These are phyloP conservation scores for Hura crepitans DNA, from an alignment of 441 rosid genomes.

Conservation along the genomic window DNA sequence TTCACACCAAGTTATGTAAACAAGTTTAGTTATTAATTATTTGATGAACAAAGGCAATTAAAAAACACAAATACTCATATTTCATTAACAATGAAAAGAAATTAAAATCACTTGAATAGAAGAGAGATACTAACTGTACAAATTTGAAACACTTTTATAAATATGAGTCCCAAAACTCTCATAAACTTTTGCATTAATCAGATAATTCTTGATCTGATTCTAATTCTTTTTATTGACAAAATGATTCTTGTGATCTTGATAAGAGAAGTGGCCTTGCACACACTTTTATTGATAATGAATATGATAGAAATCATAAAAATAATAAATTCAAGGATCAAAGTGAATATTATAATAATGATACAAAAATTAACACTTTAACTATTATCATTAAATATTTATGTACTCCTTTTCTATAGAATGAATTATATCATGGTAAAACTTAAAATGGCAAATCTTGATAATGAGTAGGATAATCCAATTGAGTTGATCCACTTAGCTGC, in stretches of 20 bases:
- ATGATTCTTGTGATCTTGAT: constrained; percentile 32
- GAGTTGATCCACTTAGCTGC: too few species aligned
- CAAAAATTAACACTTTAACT: constrained; percentile 34
- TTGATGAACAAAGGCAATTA: too few species aligned
- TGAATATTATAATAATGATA: constrained; percentile 44
- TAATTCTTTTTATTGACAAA: constrained; percentile 46
- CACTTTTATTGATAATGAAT: constrained; percentile 40
- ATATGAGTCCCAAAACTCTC: constrained; percentile 6
- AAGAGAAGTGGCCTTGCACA: constrained; percentile 32
- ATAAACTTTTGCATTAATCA: constrained; percentile 43
- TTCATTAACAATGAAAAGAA: too few species aligned
- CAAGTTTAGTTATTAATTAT: too few species aligned
- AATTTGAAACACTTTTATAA: constrained; percentile 7
- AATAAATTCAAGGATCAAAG: constrained; percentile 35
- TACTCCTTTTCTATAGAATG: constrained; percentile 29
- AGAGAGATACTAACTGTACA: constrained; percentile 32
- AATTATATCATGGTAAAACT: too few species aligned
- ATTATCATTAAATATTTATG: constrained; percentile 37
- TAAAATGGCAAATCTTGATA: too few species aligned
- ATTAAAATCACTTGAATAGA: constrained; percentile 30
- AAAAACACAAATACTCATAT: too few species aligned
- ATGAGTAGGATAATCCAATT: too few species aligned
- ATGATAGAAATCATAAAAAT: constrained; percentile 37
- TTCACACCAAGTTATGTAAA: too few species aligned
- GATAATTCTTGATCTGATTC: constrained; percentile 43